Percentiles rank a stretch among this genome's conserved stretches.
These are phyloP conservation scores for Nemania sp. DNA, from an alignment of 2,329 filamentous ascomycete genomes.

Conservation along the genomic window DNA sequence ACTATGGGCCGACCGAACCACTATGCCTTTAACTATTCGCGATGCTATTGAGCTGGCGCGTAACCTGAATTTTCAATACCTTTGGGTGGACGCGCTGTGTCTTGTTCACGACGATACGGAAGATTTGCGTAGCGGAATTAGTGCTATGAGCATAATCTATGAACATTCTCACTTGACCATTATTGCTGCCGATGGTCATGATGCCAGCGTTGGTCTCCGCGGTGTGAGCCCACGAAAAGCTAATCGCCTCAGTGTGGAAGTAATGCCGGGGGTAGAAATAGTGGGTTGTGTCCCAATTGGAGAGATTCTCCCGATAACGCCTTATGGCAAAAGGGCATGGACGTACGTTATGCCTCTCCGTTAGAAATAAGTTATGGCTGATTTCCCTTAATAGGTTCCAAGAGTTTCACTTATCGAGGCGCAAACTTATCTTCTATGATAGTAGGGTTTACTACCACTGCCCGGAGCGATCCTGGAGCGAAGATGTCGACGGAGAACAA, in stretches of 20 bases:
- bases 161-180: constrained; percentile 1
- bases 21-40: neutral
- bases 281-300: too few relatives aligned
- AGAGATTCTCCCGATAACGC: too few relatives aligned
- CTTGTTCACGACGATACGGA: neutral
- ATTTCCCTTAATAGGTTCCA: constrained; percentile 5
- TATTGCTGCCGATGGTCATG: neutral
- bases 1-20: neutral
- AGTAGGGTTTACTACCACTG: constrained; percentile 1
- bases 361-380: too few relatives aligned
- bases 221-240: neutral
- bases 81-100: constrained; percentile 5
- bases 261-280: too few relatives aligned
- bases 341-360: constrained; percentile 1
- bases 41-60: neutral
- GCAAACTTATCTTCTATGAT: constrained; percentile 3
- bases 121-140: neutral
- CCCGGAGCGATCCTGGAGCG: neutral
- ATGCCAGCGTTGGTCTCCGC: neutral
- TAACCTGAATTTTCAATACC: neutral
- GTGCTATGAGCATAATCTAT: neutral
- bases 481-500: neutral
- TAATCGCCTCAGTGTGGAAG: too few relatives aligned
- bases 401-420: neutral
- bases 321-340: neutral